Evolutionary conservation across 352 stramenopile species (phyloP), one percentile per base, ranked within the genome.

Genomic region (Thalassiosira livingstoniorum): DNA sequence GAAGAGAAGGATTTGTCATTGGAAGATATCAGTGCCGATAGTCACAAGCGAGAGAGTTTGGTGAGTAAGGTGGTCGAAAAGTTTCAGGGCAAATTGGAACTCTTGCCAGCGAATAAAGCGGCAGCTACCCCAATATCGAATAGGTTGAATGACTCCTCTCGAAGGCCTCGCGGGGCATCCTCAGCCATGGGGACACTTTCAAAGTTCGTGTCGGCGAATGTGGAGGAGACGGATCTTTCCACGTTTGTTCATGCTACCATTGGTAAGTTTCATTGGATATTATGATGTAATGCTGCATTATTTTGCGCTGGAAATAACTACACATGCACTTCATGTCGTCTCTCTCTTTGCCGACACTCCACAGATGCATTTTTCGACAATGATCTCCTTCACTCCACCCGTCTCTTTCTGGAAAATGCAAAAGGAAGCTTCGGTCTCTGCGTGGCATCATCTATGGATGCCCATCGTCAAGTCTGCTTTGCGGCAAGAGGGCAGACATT

Each of bases 331-430:
- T n/a, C n/a, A n/a, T n/a, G n/a, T n/a, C n/a, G n/a, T n/a, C n/a
- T n/a, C n/a, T n/a, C n/a, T n/a, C n/a, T n/a, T n/a, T n/a, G n/a
- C n/a, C n/a, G n/a, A n/a, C n/a, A n/a, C n/a, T n/a, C n/a, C n/a
- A n/a, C n/a, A n/a, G n/a, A 91, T 71, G 86, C 90, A 11, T 94
- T 94, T 76, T 93, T 94, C 55, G 87, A 94, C 66, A 91, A 93
- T 81, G 90, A 94, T 72, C 65, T 94, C 7, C 83, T 93, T 29
- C 77, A 85, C 32, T 87, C 80, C 2, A 89, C 74, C 3, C 61
- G 82, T 27, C 54, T 86, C 0, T 93, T 94, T 42, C 67, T 94
- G 62, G 53, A 85, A 29, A 85, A 90, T 66, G 90, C 90, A 18
- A 90, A 88, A 37, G 90, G 90, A 35, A 90, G 78, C 27, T 94